Conservation (phyloP, 208 protist species). For the Herpetomonas samuelpessoai region DNA sequence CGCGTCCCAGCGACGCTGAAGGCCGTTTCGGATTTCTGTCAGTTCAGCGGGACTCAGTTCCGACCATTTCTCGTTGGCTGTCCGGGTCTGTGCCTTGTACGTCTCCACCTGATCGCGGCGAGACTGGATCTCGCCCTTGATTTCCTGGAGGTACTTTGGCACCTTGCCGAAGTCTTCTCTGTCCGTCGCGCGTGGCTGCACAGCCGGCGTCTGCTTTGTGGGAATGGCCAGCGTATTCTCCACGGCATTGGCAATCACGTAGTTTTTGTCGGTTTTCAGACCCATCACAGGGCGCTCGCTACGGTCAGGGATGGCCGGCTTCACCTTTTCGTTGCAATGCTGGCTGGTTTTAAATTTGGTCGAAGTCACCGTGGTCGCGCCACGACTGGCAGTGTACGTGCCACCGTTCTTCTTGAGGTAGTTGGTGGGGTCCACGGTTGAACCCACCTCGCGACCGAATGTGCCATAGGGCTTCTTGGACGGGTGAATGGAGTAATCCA, state of each 20-base stretch:
- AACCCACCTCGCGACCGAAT: conserved; percentile 72
- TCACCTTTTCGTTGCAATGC: conserved; percentile 46
- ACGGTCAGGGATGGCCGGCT: conserved; percentile 68
- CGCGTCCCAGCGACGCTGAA: conserved; percentile 88
- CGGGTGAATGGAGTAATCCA: conserved; percentile 75
- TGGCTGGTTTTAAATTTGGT: conserved; percentile 74
- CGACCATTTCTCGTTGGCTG: conserved; percentile 70
- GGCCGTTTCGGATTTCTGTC: conserved; percentile 66
- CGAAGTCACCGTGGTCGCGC: conserved; percentile 65
- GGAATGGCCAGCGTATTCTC: conserved; percentile 90
- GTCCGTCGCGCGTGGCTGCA: conserved; percentile 52
- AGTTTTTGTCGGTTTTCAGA: conserved; percentile 93
- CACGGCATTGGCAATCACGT: conserved; percentile 93
- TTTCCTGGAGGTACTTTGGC: conserved; percentile 86
- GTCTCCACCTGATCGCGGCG: conserved; percentile 52
- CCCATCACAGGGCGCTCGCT: conserved; percentile 92
- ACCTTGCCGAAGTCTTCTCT: conserved; percentile 88
- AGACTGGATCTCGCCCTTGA: conserved; percentile 86
- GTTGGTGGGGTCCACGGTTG: conserved; percentile 51
- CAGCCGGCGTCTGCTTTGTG: conserved; percentile 51
- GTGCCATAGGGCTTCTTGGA: conserved; percentile 73
- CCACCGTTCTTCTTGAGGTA: conserved; percentile 85
- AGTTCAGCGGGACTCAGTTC: conserved; percentile 79
- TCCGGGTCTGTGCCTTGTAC: conserved; percentile 30
- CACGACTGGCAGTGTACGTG: conserved; percentile 65